Base-by-base conservation (phyloP, 2,329 filamentous ascomycete genomes). In the Cytospora mali region DNA sequence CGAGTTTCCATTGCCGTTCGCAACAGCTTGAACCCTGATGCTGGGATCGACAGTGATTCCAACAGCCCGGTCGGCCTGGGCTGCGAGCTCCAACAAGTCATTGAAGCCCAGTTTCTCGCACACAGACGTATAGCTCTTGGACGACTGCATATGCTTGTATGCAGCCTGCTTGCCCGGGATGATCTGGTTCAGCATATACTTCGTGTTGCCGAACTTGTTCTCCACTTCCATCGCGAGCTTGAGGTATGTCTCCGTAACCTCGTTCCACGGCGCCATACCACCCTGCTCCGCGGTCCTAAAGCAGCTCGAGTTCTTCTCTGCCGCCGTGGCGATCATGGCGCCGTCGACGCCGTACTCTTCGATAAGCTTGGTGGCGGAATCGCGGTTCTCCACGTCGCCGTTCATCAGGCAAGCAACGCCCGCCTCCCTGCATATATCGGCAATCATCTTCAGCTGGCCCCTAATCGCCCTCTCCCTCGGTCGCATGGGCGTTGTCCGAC, bases 401-500 rank as follows among this genome's bases (percentile, higher is more conserved):
- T 99, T 99, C 88, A 98, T 93, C 48, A 98, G 77, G 72, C 94
- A 97, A 10, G 94, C 93, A 2, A 99, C 93, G 29, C 94, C 94
- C 13, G 88, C 88, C 67, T 93, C 88, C 66, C 84, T 88, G 72
- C 95, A 99, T 1, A 97, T 81, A 6, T 87, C 80, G 0, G 85
- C 89, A 53, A 99, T 83, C 91, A 97, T 96, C 62, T 83, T 84
- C 65, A 99, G 80, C 76, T 97, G 93, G 27, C 88, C 88, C 21
- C 95, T 86, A 63, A 98, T 92, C 3, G 94, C 95, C 27, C 87
- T 84, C 76, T 98, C 93, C 54, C 93, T 83, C 1, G 94, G 93
- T 42, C 95, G 86, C 95, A 99, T 99, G 1, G 93, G 92, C 6
- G 93, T 94, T 0, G 95, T 99, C 27, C 95, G 91, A 77, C 95